These are phyloP conservation scores for Leccinum subgranulosum DNA, from an alignment of 768 basidiomycete genomes.

Conservation along the genomic window DNA sequence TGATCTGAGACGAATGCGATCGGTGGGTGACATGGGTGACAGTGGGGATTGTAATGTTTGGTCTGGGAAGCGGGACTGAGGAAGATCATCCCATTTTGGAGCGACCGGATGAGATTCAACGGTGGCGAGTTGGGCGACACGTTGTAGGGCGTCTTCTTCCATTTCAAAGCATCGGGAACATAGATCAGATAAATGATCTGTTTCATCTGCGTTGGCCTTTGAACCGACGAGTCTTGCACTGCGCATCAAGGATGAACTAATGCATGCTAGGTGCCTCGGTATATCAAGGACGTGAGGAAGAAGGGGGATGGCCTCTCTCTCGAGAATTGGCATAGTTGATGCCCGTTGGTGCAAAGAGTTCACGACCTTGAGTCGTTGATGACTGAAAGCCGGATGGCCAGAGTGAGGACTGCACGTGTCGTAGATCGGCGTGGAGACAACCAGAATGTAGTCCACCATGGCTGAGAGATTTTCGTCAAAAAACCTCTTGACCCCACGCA, in stretches of 20 bases:
- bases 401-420: conserved; percentile 26
- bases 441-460: conserved; percentile 78
- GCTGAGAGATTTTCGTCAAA: conserved; percentile 56
- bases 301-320: conserved; percentile 67
- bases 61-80: neutral
- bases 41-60: conserved; percentile 11
- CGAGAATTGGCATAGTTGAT: conserved; percentile 51
- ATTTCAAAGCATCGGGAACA: conserved; percentile 62
- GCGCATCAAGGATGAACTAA: conserved; percentile 75
- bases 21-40: conserved; percentile 21
- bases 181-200: conserved; percentile 48
- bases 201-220: conserved; percentile 30
- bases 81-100: conserved; percentile 15
- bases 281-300: conserved; percentile 76
- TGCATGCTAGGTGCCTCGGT: conserved; percentile 71
- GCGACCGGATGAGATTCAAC: conserved; percentile 10
- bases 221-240: conserved; percentile 46
- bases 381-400: conserved; percentile 35
- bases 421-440: conserved; percentile 58
- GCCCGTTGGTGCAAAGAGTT: conserved; percentile 58
- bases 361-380: conserved; percentile 51
- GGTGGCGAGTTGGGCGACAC: conserved; percentile 59
- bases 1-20: conserved; percentile 20
- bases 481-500: conserved; percentile 75
- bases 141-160: conserved; percentile 63